phyloP scores from a whole-genome alignment of 768 basidiomycete species.

The Exidia glandulosa region DNA sequence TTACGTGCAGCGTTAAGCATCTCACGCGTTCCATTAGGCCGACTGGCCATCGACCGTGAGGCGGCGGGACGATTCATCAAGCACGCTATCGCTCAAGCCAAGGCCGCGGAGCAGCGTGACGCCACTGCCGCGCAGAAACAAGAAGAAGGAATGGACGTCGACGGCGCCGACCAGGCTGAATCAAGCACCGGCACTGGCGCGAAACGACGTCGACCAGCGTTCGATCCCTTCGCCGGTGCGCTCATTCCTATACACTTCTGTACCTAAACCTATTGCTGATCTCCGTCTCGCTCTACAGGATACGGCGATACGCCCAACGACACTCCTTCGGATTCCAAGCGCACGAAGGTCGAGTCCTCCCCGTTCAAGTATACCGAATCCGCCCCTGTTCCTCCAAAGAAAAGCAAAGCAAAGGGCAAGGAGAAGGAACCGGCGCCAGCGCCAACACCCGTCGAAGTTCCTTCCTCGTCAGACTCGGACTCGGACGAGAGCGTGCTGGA shows the following conservation, averaged over 20 bases:
- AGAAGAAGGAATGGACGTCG: slow-evolving; percentile 27
- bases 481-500: neutral
- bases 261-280: slow-evolving; percentile 6
- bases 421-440: neutral
- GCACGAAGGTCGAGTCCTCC: neutral
- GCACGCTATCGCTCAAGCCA: slow-evolving; percentile 62
- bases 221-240: slow-evolving; percentile 63
- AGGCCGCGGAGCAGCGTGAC: slow-evolving; percentile 7
- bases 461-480: neutral
- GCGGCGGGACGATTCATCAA: slow-evolving; percentile 79
- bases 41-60: slow-evolving; percentile 53
- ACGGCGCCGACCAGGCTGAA: slow-evolving; percentile 4
- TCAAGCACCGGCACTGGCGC: neutral
- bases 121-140: slow-evolving; percentile 5
- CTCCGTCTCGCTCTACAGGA: slow-evolving; percentile 11
- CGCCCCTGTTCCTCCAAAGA: neutral
- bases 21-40: slow-evolving; percentile 17
- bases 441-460: neutral
- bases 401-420: neutral
- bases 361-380: neutral
- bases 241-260: neutral
- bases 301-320: neutral
- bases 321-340: neutral
- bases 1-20: neutral
- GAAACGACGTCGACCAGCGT: slow-evolving; percentile 39